Conservation (phyloP, 176 grass and related monocot genomes). For the Hordeum vulgare region MorexV3_pseudomolecules_assembly NC_058520.1:454108302-454108801, state of each 20-base stretch:
- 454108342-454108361: constrained; percentile 79
- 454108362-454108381: constrained; percentile 17
- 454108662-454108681: constrained; percentile 39
- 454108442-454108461: constrained; percentile 80
- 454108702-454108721: not conserved
- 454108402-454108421: constrained; percentile 6
- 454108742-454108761: not conserved
- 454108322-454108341: constrained; percentile 63
- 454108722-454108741: not conserved
- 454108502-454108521: constrained; percentile 70
- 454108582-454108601: constrained; percentile 27
- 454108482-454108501: constrained; percentile 98
- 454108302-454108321: constrained; percentile 41
- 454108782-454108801: constrained; percentile 83
- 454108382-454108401: constrained; percentile 11
- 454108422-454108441: constrained; percentile 11
- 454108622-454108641: constrained; percentile 53
- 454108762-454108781: constrained; percentile 81
- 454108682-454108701: not conserved
- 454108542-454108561: not conserved
- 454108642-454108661: constrained; percentile 75
- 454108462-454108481: constrained; percentile 84
- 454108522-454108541: not conserved
- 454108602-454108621: constrained; percentile 77
- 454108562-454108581: not conserved